Evolutionary conservation across 75 land plant genomes (phyloP).

Genomic region (Pseudotsuga menziesii): DNA sequence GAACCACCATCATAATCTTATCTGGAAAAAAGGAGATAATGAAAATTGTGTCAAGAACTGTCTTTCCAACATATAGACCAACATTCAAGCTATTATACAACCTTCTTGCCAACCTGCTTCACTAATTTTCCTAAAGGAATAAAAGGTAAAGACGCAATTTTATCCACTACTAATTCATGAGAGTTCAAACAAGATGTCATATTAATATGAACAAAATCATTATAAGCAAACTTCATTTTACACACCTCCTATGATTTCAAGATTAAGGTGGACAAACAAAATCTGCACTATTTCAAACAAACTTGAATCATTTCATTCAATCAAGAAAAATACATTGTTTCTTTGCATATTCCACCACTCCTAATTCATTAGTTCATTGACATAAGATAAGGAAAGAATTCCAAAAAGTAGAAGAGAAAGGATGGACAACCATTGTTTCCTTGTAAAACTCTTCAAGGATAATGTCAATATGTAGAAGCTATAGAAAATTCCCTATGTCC

Average conservation of each 20-base stretch:
- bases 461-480: slow-evolving; percentile 15
- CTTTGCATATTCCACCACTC: neutral
- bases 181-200: neutral
- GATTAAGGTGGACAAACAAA: neutral
- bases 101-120: neutral
- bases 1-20: slow-evolving; percentile 1
- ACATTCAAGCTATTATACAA: slow-evolving; percentile 2
- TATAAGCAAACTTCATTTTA: neutral
- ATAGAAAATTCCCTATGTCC: slow-evolving; percentile 55
- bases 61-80: neutral
- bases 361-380: neutral
- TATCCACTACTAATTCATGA: neutral
- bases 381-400: slow-evolving; percentile 22
- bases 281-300: neutral
- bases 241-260: neutral
- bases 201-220: neutral
- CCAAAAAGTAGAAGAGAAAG: slow-evolving; percentile 72
- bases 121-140: neutral
- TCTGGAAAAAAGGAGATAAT: neutral
- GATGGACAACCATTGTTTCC: slow-evolving; percentile 58
- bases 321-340: neutral
- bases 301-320: neutral
- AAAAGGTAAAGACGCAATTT: neutral
- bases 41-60: neutral
- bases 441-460: slow-evolving; percentile 44